phyloP scores from a whole-genome alignment of 106 monocot genomes.

The Posidonia australis region DNA sequence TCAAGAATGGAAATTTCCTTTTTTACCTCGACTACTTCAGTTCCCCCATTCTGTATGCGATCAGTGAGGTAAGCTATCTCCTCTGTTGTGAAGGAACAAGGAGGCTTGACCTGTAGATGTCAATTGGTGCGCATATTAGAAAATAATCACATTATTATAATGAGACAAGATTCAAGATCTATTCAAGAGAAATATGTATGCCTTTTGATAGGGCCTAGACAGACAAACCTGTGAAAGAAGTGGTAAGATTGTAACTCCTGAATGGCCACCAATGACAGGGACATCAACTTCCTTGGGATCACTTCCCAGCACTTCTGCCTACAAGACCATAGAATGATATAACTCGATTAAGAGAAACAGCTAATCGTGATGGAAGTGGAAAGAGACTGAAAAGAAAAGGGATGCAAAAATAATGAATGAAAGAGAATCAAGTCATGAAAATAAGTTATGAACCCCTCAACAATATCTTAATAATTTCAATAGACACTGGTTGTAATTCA shows the following conservation, averaged over 20 bases:
- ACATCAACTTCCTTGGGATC: constrained; percentile 80
- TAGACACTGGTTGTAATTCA: too few relatives aligned
- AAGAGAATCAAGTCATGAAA: neutral
- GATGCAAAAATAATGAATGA: neutral
- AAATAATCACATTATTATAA: neutral
- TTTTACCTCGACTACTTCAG: constrained; percentile 96
- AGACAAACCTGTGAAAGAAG: constrained; percentile 78
- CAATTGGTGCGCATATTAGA: neutral
- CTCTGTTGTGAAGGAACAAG: constrained; percentile 67
- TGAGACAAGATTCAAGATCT: neutral
- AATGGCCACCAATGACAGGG: constrained; percentile 95
- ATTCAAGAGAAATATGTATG: too few relatives aligned
- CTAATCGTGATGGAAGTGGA: neutral
- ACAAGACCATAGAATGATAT: constrained; percentile 5
- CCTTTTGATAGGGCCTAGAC: neutral
- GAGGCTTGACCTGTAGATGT: constrained; percentile 61
- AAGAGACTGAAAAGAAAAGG: neutral
- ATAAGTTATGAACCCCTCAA: too few relatives aligned
- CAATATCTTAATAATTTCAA: too few relatives aligned
- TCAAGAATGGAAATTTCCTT: neutral
- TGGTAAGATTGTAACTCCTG: constrained; percentile 92
- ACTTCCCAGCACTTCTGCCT: constrained; percentile 92
- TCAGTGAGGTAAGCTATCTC: constrained; percentile 72
- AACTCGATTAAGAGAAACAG: neutral
- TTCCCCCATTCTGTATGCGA: constrained; percentile 96